Base-by-base conservation (phyloP, 1,139 yeast genomes). In the Zygosaccharomyces pseudobailii region DNA sequence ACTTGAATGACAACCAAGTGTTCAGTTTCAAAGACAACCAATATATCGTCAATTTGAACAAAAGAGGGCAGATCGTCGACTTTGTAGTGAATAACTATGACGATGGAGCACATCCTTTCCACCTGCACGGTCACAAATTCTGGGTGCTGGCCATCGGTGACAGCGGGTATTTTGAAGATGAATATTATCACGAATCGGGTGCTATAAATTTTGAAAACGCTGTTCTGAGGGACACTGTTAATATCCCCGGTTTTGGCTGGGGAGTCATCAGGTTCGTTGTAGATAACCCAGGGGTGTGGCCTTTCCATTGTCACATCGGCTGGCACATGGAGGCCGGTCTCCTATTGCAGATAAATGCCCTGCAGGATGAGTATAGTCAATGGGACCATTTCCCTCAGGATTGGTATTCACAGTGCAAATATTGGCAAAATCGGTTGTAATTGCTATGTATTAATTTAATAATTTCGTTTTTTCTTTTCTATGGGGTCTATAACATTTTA, bases 31-130 rank as follows among this genome's bases (percentile, higher is more conserved):
- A 80, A 23, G 80, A 80, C 73, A 36, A 77, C 75, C 60, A 78
- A 82, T 54, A 76, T 78, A 56, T 60, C 83, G 2, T 71, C 70
- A 61, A 75, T 76, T 19, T 68, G 77, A 56, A 76, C 76, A 52
- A 69, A 74, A 44, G 54, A 38, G 80, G 77, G 44, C 82, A 82
- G 48, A 69, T 80, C 37, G 78, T 87, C 45, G 94, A 87, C 59
- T 70, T 87, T 49, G 79, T 84, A 7, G 63, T 87, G 36, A 84
- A 85, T 63, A 85, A 86, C 55, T 68, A 70, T 52, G 95, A 87
- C 66, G 85, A 88, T 43, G 94, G 94, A 62, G 80, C 78, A 51
- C 95, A 87, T 67, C 95, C 95, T 17, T 85, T 87, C 80, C 95
- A 87, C 64, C 72, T 87, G 57, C 95, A 87, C 59, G 95, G 95